Conservation (phyloP, 805 yeast species). For the Kodamaea kaohsiungensis region DNA sequence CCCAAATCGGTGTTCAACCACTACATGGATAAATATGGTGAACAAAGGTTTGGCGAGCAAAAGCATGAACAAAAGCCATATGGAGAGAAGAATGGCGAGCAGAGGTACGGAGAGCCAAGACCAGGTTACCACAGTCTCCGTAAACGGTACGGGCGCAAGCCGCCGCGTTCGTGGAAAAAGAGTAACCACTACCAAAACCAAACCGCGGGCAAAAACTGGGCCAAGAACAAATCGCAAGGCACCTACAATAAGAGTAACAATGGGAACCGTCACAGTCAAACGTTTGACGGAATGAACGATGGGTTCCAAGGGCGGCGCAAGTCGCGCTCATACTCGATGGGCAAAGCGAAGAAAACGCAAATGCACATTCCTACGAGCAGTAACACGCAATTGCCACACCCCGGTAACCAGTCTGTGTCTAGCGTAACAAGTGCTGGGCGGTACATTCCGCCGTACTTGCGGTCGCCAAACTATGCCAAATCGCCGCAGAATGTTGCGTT, state of each 20-base stretch:
- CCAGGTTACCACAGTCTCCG: constrained; percentile 7
- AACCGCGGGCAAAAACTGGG: constrained; percentile 13
- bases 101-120: constrained; percentile 9
- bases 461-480: constrained; percentile 35
- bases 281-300: not conserved
- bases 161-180: constrained; percentile 32
- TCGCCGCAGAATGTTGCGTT: constrained; percentile 37
- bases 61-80: not conserved
- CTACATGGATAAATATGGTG: constrained; percentile 65
- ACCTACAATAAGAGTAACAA: constrained; percentile 6
- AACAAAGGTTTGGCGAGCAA: constrained; percentile 31
- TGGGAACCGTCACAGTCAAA: constrained; percentile 5
- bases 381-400: constrained; percentile 6
- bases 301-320: constrained; percentile 11
- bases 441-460: constrained; percentile 43
- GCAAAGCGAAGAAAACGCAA: constrained; percentile 10
- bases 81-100: not conserved
- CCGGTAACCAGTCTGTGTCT: not conserved
- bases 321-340: constrained; percentile 16
- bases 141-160: constrained; percentile 22
- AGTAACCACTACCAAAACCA: constrained; percentile 23
- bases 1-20: constrained; percentile 73
- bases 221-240: constrained; percentile 4
- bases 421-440: constrained; percentile 16
- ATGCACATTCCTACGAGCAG: not conserved